Percentiles rank a stretch among this genome's conserved stretches.
Evolutionary conservation across 2,329 filamentous ascomycete species (phyloP).

Genomic region (Fusarium subtropicale): DNA sequence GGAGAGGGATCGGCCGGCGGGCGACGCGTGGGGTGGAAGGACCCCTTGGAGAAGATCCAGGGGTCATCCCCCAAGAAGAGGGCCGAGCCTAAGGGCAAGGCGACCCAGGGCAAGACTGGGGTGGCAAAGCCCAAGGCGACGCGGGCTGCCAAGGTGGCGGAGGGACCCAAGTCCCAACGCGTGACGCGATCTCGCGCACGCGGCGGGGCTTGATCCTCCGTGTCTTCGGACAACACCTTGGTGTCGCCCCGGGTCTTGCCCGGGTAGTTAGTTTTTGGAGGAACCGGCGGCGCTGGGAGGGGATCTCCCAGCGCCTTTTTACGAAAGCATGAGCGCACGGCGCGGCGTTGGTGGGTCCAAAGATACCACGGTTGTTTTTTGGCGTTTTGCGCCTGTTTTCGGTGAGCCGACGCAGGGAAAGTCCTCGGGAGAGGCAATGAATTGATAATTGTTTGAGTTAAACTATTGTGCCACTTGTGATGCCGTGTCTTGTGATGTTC

Average conservation of each 20-base stretch:
- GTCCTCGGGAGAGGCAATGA: conserved; percentile 27
- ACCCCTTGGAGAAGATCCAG: conserved; percentile 49
- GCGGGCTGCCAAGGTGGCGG: conserved; percentile 47
- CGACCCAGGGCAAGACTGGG: conserved; percentile 43
- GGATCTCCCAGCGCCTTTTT: conserved; percentile 15
- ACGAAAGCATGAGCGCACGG: conserved; percentile 31
- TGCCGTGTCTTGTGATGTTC: background rate
- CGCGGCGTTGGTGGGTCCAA: conserved; percentile 38
- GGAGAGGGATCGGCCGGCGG: conserved; percentile 21
- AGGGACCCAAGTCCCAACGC: conserved; percentile 49
- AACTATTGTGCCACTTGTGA: background rate
- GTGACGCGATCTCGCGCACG: conserved; percentile 50
- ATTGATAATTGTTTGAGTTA: conserved; percentile 1
- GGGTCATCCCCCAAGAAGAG: conserved; percentile 44
- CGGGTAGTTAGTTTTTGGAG: background rate
- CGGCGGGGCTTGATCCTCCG: conserved; percentile 34
- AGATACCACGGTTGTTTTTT: conserved; percentile 38
- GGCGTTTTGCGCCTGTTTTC: conserved; percentile 27
- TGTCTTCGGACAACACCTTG: conserved; percentile 9
- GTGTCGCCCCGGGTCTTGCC: background rate
- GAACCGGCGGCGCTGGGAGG: conserved; percentile 19
- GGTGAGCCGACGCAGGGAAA: conserved; percentile 29
- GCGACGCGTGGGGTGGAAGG: conserved; percentile 51
- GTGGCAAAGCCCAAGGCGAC: conserved; percentile 50
- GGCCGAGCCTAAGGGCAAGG: conserved; percentile 34